Conservation (phyloP, 345 rosid species). For the Hypericum perforatum region DNA sequence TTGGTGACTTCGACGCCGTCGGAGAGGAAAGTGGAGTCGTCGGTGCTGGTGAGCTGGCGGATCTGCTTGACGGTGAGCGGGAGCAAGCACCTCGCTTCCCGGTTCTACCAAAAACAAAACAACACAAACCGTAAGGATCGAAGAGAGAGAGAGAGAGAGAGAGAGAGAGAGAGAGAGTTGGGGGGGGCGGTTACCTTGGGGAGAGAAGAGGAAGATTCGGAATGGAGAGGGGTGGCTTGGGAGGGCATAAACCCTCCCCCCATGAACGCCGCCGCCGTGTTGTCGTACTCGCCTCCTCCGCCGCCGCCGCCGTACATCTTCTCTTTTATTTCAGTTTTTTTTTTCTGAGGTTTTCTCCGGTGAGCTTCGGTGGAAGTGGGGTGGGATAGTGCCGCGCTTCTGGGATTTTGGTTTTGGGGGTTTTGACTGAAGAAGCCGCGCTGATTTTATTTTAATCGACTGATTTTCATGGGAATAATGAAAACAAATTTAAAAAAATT, state of each 20-base stretch:
- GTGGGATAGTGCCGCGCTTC: too few relatives aligned
- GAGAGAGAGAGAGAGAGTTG: background rate
- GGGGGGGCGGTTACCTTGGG: constrained; percentile 32
- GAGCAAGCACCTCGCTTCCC: constrained; percentile 43
- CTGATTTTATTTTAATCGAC: too few relatives aligned
- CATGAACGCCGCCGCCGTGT: constrained; percentile 60
- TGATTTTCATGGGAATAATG: too few relatives aligned
- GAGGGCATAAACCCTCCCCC: constrained; percentile 95
- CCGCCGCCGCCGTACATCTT: constrained; percentile 31
- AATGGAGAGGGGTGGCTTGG: constrained; percentile 43
- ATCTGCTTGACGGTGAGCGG: constrained; percentile 67
- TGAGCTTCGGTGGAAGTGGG: too few relatives aligned
- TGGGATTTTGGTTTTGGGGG: too few relatives aligned
- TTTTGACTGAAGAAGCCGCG: too few relatives aligned
- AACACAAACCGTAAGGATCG: too few relatives aligned
- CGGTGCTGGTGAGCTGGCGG: constrained; percentile 32
- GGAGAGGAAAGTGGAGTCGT: constrained; percentile 37
- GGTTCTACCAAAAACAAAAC: constrained; percentile 31
- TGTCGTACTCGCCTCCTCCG: constrained; percentile 49
- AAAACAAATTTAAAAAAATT: too few relatives aligned
- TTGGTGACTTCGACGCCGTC: constrained; percentile 56
- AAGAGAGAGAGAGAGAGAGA: background rate
- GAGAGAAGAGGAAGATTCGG: constrained; percentile 24
- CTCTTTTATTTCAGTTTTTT: background rate
- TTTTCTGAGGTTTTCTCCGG: background rate